Base-by-base conservation (phyloP, 2,329 filamentous ascomycete genomes). In the Albophoma yamanashiensis region DNA sequence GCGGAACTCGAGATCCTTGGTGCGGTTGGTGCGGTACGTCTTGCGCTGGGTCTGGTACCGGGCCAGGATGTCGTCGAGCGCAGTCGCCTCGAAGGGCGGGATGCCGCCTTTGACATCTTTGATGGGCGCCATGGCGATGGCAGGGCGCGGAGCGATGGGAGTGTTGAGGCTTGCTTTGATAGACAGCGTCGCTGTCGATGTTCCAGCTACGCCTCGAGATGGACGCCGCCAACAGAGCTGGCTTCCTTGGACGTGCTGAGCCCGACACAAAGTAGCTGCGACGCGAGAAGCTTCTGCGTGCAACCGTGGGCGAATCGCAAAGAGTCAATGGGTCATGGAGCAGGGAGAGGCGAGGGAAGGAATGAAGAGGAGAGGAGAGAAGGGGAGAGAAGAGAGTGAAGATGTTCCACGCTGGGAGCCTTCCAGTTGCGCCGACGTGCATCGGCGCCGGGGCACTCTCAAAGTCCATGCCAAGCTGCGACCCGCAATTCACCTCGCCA, bases 1-100 rank as follows among this genome's bases (percentile, higher is more conserved):
- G 64, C 94, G 87, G 78, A 89, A 97, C 68, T 90, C 83, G 62
- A 97, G 71, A 59, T 90, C 82, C 71, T 91, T 91, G 52, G 92
- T 97, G 76, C 88, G 89, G 73, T 92, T 87, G 22, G 89, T 82
- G 67, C 82, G 81, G 76, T 91, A 97, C n/a, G 87, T 85, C 58
- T 79, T 75, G 69, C 86, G 86, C 52, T 89, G 76, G 8, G 77
- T 81, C 60, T 82, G 78, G 69, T 86, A 82, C 50, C 82, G 82
- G 62, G 73, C 72, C 17, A 85, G 75, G 71, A 96, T 91, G 50
- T 81, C 77, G 60, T 89, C 85, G 55, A 90, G 71, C 2, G 86
- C 71, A 1, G 89, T 92, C 59, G 77, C 74, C 73, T 83, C 74
- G 66, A 89, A 85, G 47, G 71, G 63, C 50, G 73, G 67, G 61